These are phyloP conservation scores for Agrocybe pediades DNA, from an alignment of 768 basidiomycete genomes.

Conservation along the genomic window DNA sequence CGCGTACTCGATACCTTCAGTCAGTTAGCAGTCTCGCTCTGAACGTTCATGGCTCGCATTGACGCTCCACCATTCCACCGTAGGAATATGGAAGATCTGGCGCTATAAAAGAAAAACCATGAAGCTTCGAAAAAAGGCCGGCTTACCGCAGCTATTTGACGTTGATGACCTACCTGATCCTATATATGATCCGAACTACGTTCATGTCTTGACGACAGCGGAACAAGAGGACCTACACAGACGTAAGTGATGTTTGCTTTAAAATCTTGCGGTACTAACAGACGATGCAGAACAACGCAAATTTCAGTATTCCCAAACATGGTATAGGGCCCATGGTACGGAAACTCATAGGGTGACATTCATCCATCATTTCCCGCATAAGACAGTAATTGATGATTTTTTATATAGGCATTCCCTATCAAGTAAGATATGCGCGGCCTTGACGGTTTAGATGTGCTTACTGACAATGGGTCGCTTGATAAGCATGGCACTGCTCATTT, in stretches of 20 bases:
- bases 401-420: slow-evolving; percentile 65
- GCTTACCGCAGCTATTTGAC: slow-evolving; percentile 71
- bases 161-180: slow-evolving; percentile 84
- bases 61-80: neutral
- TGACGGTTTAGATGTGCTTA: slow-evolving; percentile 1
- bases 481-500: slow-evolving; percentile 73
- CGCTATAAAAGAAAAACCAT: slow-evolving; percentile 64
- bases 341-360: slow-evolving; percentile 66
- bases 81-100: slow-evolving; percentile 78
- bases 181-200: slow-evolving; percentile 65
- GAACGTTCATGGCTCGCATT: neutral
- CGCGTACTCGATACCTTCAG: slow-evolving; percentile 78
- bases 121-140: slow-evolving; percentile 58
- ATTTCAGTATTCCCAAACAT: slow-evolving; percentile 74
- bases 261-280: neutral
- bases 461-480: neutral
- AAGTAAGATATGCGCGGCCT: slow-evolving; percentile 37
- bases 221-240: slow-evolving; percentile 67
- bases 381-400: slow-evolving; percentile 1
- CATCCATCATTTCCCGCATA: neutral
- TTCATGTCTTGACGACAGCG: slow-evolving; percentile 66
- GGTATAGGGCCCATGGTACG: slow-evolving; percentile 87
- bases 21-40: slow-evolving; percentile 29
- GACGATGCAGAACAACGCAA: slow-evolving; percentile 58
- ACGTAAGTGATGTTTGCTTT: slow-evolving; percentile 44